Conservation (phyloP, 2,329 filamentous ascomycete species). For the Colletotrichum zoysiae region DNA sequence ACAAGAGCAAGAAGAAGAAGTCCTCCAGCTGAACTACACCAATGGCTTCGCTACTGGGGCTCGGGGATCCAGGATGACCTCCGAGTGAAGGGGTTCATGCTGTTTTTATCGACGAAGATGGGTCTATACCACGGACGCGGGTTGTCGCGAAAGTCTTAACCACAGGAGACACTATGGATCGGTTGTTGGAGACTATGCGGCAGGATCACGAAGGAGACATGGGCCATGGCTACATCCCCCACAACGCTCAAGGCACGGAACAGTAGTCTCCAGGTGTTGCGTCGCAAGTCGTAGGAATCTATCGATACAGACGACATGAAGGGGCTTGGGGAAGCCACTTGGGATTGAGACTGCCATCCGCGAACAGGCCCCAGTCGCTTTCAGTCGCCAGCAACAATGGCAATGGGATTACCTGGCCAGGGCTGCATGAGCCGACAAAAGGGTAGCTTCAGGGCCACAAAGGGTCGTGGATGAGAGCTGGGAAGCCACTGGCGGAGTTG, state of each 20-base stretch:
- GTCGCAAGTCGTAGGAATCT: not conserved
- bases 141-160: not conserved
- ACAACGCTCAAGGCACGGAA: too few species aligned
- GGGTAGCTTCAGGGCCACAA: not conserved
- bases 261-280: too few species aligned
- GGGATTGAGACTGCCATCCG: not conserved
- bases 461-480: not conserved
- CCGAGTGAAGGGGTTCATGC: too few species aligned
- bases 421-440: not conserved
- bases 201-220: not conserved
- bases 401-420: not conserved
- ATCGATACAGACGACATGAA: too few species aligned
- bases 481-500: not conserved
- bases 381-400: not conserved
- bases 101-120: not conserved
- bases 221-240: not conserved
- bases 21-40: slow-evolving; percentile 19
- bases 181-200: not conserved
- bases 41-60: not conserved
- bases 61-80: not conserved
- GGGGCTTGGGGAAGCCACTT: not conserved
- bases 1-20: slow-evolving; percentile 23
- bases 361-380: not conserved
- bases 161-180: not conserved
- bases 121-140: not conserved